Conservation (phyloP, 164 flowering plant species). For the Aristolochia contorta region DNA sequence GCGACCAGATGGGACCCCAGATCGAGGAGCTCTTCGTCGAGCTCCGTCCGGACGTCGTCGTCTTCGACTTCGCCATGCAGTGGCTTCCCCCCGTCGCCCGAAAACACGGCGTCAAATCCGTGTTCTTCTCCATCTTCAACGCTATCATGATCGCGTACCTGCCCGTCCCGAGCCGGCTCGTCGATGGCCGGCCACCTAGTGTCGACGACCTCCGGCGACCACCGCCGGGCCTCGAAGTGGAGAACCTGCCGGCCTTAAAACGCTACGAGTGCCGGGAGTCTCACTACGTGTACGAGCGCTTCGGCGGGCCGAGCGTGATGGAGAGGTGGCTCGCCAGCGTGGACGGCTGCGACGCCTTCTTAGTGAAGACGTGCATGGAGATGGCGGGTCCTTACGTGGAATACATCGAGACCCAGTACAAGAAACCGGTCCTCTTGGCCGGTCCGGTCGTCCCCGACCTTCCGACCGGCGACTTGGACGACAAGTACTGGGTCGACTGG, state of each 20-base stretch:
- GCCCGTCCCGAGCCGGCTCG: slow-evolving; percentile 5
- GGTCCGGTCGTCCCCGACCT: slow-evolving; percentile 5
- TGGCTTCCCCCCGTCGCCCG: slow-evolving; percentile 5
- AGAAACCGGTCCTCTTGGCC: slow-evolving; percentile 11
- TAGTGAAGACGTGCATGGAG: slow-evolving; percentile 9
- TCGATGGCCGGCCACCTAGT: not conserved
- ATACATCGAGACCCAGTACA: slow-evolving; percentile 4
- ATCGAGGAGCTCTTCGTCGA: too few relatives aligned
- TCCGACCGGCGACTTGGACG: not conserved
- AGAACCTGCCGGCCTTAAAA: too few relatives aligned
- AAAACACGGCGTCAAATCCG: not conserved
- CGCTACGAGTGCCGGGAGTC: too few relatives aligned
- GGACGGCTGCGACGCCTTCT: not conserved
- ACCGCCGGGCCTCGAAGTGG: too few relatives aligned
- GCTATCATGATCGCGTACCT: slow-evolving; percentile 10
- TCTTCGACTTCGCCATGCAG: too few relatives aligned
- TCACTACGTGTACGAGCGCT: too few relatives aligned
- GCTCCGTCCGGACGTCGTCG: too few relatives aligned
- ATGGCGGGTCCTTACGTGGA: slow-evolving; percentile 14
- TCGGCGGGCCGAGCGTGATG: slow-evolving; percentile 6
- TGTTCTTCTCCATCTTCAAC: slow-evolving; percentile 5
- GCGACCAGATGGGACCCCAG: too few relatives aligned
- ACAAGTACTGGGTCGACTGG: slow-evolving; percentile 11
- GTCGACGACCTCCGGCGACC: too few relatives aligned
- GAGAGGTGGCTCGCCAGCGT: not conserved